Evolutionary conservation across 768 basidiomycete species (phyloP).

Genomic region (Cytidiella melzeri): DNA sequence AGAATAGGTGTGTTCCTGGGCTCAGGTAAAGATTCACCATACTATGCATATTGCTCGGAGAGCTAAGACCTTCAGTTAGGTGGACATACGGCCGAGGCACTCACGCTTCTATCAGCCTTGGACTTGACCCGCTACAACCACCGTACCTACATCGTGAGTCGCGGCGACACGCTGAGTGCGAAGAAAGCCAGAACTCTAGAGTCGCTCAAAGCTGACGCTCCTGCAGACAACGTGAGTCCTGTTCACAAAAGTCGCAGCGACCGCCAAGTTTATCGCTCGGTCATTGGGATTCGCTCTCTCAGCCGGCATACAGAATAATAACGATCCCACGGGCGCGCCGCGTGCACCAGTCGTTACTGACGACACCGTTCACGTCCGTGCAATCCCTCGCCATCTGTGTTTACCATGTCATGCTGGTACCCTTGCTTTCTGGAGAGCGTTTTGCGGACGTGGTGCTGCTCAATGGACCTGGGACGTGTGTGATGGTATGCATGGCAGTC

Average conservation of each 20-base stretch:
- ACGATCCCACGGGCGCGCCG: slow-evolving; percentile 81
- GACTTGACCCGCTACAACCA: slow-evolving; percentile 71
- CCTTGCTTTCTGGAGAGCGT: slow-evolving; percentile 28
- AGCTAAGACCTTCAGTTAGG: slow-evolving; percentile 40
- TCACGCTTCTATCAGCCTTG: slow-evolving; percentile 64
- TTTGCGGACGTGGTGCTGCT: slow-evolving; percentile 77
- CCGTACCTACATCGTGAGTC: slow-evolving; percentile 75
- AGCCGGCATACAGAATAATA: slow-evolving; percentile 42
- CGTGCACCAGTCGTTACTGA: slow-evolving; percentile 76
- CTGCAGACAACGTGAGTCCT: slow-evolving; percentile 16
- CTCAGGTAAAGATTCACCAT: slow-evolving; percentile 55
- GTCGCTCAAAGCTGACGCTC: slow-evolving; percentile 23
- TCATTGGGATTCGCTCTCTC: background rate
- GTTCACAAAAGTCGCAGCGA: slow-evolving; percentile 1
- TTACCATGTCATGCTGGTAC: slow-evolving; percentile 51
- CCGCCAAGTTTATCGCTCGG: background rate
- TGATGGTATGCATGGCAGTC: slow-evolving; percentile 65
- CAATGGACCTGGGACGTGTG: slow-evolving; percentile 95
- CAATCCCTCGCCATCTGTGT: slow-evolving; percentile 57
- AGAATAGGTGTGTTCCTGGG: slow-evolving; percentile 84
- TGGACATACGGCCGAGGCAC: slow-evolving; percentile 88
- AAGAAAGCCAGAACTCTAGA: slow-evolving; percentile 69
- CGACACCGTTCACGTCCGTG: slow-evolving; percentile 60
- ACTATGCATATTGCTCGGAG: background rate
- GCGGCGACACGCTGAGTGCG: slow-evolving; percentile 76